phyloP scores from a whole-genome alignment of 2,329 filamentous ascomycete species.

The Sporothrix variecibatus region DNA sequence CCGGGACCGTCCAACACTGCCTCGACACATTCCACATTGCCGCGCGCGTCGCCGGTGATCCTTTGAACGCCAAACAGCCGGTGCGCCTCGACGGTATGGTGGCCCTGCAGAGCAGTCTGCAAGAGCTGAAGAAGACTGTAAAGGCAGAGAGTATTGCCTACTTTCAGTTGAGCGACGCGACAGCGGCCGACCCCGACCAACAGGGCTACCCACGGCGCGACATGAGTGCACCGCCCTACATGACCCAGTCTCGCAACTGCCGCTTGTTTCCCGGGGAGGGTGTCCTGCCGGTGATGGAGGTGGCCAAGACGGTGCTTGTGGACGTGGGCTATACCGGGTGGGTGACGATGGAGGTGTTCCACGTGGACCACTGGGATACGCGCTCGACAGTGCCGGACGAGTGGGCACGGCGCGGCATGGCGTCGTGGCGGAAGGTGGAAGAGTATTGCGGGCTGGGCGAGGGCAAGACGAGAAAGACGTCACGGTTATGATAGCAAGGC shows the following conservation, averaged over 20 bases:
- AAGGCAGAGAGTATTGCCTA: background rate
- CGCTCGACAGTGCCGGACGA: background rate
- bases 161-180: background rate
- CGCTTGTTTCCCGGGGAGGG: slow-evolving; percentile 9
- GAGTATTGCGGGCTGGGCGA: slow-evolving; percentile 1
- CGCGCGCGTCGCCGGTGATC: slow-evolving; percentile 5
- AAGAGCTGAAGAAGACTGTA: background rate
- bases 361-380: background rate
- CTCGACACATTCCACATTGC: slow-evolving; percentile 8
- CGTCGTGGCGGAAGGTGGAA: background rate
- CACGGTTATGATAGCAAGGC: background rate
- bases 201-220: background rate
- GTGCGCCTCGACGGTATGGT: background rate
- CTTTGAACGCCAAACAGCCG: background rate
- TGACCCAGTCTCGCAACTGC: slow-evolving; percentile 13
- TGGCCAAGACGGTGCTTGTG: slow-evolving; percentile 5
- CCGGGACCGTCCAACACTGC: background rate
- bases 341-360: slow-evolving; percentile 15
- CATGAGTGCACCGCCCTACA: background rate
- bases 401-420: slow-evolving; percentile 5
- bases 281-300: slow-evolving; percentile 2
- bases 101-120: background rate
- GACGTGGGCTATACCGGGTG: background rate
- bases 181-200: background rate
- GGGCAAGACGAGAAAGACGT: background rate